These are phyloP conservation scores for Talaromyces stipitatus DNA, from an alignment of 495 filamentous ascomycete genomes.

Conservation along the genomic window DNA sequence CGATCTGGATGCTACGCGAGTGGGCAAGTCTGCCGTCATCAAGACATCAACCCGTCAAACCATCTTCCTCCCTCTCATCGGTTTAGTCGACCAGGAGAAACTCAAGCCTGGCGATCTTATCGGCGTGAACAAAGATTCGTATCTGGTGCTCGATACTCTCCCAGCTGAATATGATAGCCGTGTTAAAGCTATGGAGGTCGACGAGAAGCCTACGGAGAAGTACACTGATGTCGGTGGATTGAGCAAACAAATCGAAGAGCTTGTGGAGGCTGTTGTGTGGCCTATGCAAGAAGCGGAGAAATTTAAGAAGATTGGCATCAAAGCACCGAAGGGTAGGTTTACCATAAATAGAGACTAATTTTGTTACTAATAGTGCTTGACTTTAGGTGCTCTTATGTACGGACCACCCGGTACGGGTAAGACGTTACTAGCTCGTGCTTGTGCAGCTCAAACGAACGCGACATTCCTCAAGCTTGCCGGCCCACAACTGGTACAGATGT, in stretches of 20 bases:
- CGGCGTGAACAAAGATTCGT: constrained; percentile 98
- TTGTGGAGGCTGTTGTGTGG: constrained; percentile 99
- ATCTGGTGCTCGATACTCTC: constrained; percentile 95
- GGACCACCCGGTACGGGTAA: constrained; percentile 94
- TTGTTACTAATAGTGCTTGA: constrained; percentile 12
- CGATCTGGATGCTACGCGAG: constrained; percentile 91
- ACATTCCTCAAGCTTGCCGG: constrained; percentile 99
- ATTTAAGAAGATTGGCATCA: constrained; percentile 99
- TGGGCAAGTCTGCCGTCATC: constrained; percentile 98
- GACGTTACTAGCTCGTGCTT: constrained; percentile 93
- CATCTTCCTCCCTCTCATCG: constrained; percentile 97
- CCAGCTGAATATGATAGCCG: constrained; percentile 99
- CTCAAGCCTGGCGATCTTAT: constrained; percentile 94
- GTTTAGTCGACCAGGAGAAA: constrained; percentile 87
- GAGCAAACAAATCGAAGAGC: constrained; percentile 98
- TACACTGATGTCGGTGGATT: constrained; percentile 97
- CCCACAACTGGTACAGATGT: constrained; percentile 99
- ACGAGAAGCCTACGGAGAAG: constrained; percentile 99
- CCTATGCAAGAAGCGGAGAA: constrained; percentile 99
- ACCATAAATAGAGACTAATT: background rate
- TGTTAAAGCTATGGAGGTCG: constrained; percentile 99
- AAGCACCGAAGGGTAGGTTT: constrained; percentile 89
- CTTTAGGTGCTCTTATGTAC: constrained; percentile 90
- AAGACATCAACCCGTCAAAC: constrained; percentile 99
- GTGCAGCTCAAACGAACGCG: constrained; percentile 94